Percentiles rank a stretch among this genome's conserved stretches.
Conservation (phyloP, 78 protist genomes). For the Mantamonas sphyraenae region DNA sequence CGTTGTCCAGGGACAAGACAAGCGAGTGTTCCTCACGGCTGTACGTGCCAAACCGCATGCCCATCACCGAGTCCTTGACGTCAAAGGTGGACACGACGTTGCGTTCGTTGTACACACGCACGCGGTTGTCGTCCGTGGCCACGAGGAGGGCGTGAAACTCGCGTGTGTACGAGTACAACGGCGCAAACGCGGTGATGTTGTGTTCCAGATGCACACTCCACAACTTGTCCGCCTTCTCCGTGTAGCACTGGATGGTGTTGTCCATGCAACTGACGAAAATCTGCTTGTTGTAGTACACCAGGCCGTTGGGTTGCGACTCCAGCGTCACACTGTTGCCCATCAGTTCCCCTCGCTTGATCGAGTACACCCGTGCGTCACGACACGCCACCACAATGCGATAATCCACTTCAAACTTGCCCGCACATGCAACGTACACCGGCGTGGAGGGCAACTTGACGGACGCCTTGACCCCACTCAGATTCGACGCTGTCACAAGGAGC, state of each 20-base stretch:
- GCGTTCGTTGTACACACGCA: constrained; percentile 48
- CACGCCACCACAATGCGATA: constrained; percentile 47
- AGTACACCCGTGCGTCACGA: constrained; percentile 38
- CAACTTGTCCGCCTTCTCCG: constrained; percentile 9
- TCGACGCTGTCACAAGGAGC: neutral
- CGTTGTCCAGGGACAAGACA: neutral
- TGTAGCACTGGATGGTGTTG: constrained; percentile 20
- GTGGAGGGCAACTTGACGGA: too few species aligned
- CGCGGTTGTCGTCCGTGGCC: constrained; percentile 25
- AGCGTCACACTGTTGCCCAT: constrained; percentile 29
- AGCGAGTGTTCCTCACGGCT: constrained; percentile 39
- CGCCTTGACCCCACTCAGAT: neutral
- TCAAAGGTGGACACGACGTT: constrained; percentile 4
- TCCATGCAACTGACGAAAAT: constrained; percentile 38
- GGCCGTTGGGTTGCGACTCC: constrained; percentile 31
- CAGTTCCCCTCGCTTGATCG: constrained; percentile 38
- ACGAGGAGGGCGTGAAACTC: constrained; percentile 24
- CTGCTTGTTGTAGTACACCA: constrained; percentile 15
- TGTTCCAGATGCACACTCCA: too few species aligned
- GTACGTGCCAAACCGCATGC: constrained; percentile 40
- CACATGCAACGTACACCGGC: constrained; percentile 17
- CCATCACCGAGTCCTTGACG: constrained; percentile 18
- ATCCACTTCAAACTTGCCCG: constrained; percentile 40
- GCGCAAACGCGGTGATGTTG: too few species aligned
- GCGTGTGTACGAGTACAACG: too few species aligned